Conservation (phyloP, 176 grass and related monocot genomes). For the Zoysia pacifica region DNA sequence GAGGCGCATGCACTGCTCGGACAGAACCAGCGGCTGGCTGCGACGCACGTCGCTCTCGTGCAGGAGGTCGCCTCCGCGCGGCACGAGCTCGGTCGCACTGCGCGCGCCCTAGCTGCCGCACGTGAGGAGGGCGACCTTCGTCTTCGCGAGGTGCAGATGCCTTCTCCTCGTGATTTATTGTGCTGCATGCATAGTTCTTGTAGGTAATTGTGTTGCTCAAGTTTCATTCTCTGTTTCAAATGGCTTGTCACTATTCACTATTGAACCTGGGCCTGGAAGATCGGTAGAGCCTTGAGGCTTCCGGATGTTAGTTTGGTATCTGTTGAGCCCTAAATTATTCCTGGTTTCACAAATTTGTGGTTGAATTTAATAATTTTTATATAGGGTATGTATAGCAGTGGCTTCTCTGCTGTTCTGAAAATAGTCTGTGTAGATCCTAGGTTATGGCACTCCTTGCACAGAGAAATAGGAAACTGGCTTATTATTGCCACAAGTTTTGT, state of each 20-base stretch:
- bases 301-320: constrained; percentile 31
- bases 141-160: constrained; percentile 67
- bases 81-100: constrained; percentile 68
- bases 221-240: constrained; percentile 5
- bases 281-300: background rate
- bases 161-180: background rate
- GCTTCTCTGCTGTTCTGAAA: constrained; percentile 2
- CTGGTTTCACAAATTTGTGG: background rate
- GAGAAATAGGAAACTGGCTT: background rate
- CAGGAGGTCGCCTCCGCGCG: constrained; percentile 78
- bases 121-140: constrained; percentile 75
- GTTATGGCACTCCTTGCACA: background rate
- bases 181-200: constrained; percentile 6
- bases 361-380: background rate
- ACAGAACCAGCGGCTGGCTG: constrained; percentile 91
- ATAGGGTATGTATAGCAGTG: background rate
- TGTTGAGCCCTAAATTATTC: constrained; percentile 1
- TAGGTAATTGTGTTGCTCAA: background rate
- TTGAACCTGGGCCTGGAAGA: background rate
- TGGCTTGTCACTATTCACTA: background rate
- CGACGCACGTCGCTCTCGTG: constrained; percentile 93
- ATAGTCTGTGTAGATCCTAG: background rate
- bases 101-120: constrained; percentile 42
- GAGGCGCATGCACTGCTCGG: constrained; percentile 74
- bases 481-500: background rate